Evolutionary conservation across 2,329 filamentous ascomycete genomes (phyloP), one percentile per base, ranked within the genome.

Genomic region (Rutstroemia sp.): DNA sequence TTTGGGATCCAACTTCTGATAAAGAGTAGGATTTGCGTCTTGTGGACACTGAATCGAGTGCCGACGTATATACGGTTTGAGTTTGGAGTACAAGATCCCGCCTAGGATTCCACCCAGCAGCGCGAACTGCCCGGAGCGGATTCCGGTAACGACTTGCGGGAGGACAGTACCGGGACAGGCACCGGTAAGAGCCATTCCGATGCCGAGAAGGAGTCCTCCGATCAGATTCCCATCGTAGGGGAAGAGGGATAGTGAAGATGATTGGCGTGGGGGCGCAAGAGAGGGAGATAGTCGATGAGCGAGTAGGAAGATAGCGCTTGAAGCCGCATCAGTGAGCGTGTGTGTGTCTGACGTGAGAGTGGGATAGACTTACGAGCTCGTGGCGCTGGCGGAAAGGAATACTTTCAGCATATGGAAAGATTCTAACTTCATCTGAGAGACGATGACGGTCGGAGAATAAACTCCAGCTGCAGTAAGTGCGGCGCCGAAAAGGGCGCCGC

Each of bases 361-460:
- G 30, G 21, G 19, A 34, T 42, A 19, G 25, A 42, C 81, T 68
- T 75, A 85, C 80, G 79, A 78, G 70, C 81, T 86, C 62, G 74
- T 76, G 25, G 80, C 83, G 9, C 81, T 81, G 3, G 83, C 85
- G 1, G 79, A 76, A 4, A 87, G 69, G 63, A 88, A 87, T 9
- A 77, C 76, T 68, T 86, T 78, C 30, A 84, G 67, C 84, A 88
- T 87, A 66, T 84, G 82, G 69, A 79, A 86, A 65, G 84, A 78
- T 48, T 76, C 70, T 47, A 86, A 72, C 23, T 73, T 75, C 71
- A 88, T 77, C 71, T 88, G 85, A 8, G 74, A 71, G 56, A 81
- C 69, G 62, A 88, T 83, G 48, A 84, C 74, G 0, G 76, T 72
- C 0, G 84, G 84, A 39, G 78, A 73, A 64, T 80, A 79, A 56